phyloP scores from a whole-genome alignment of 2,329 filamentous ascomycete genomes.

The Talaromyces marneffei region DNA sequence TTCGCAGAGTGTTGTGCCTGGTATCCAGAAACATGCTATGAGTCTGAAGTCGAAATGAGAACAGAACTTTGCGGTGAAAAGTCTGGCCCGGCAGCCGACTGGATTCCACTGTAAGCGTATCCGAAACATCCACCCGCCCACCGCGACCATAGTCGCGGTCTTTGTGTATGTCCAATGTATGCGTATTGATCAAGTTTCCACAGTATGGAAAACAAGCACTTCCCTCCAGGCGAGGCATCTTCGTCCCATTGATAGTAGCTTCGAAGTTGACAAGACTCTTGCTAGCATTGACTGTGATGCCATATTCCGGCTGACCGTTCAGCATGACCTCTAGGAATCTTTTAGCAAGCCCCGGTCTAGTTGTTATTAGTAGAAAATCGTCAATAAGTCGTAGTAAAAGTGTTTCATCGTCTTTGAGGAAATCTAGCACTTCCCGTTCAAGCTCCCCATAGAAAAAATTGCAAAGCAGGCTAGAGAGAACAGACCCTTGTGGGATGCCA shows the following conservation, averaged over 20 bases:
- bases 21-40: conserved; percentile 54
- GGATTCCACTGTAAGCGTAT: conserved; percentile 74
- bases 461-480: conserved; percentile 80
- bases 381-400: conserved; percentile 80
- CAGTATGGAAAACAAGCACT: conserved; percentile 72
- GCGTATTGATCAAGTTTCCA: conserved; percentile 68
- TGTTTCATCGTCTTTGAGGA: conserved; percentile 56
- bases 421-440: conserved; percentile 63
- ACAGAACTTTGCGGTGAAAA: conserved; percentile 72
- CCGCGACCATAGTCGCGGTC: conserved; percentile 52
- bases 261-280: conserved; percentile 88
- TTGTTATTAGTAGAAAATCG: conserved; percentile 85
- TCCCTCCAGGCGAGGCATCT: conserved; percentile 47
- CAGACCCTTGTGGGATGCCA: conserved; percentile 89
- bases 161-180: conserved; percentile 68
- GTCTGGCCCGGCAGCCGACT: conserved; percentile 65
- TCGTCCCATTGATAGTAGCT: conserved; percentile 49
- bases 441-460: conserved; percentile 94
- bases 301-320: conserved; percentile 68
- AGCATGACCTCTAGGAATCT: conserved; percentile 78
- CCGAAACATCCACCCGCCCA: conserved; percentile 54
- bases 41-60: conserved; percentile 74
- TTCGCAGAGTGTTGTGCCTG: conserved; percentile 62
- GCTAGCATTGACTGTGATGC: conserved; percentile 65
- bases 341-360: conserved; percentile 59